These are phyloP conservation scores for Rutstroemia sp. DNA, from an alignment of 2,329 filamentous ascomycete genomes.

Conservation along the genomic window DNA sequence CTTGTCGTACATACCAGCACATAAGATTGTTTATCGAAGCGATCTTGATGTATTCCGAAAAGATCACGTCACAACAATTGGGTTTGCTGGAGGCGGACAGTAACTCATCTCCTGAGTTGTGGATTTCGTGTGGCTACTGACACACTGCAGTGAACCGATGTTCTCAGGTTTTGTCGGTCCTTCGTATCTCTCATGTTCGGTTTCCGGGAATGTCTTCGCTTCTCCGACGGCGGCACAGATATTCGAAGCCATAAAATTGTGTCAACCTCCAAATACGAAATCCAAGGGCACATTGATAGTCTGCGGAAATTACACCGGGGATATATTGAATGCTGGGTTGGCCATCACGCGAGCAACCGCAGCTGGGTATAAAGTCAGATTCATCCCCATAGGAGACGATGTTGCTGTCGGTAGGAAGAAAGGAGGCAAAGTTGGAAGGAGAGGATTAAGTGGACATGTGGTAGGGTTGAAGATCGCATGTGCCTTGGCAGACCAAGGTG, in stretches of 20 bases:
- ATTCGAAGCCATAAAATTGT: conserved; percentile 29
- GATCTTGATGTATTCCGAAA: conserved; percentile 22
- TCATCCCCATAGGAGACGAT: conserved; percentile 28
- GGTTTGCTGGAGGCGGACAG: conserved; percentile 25
- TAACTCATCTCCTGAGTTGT: conserved; percentile 10
- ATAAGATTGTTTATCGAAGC: conserved; percentile 23
- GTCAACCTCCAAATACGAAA: conserved; percentile 10
- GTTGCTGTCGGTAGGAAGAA: conserved; percentile 31
- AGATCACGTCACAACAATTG: conserved; percentile 25
- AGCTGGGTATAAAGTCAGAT: conserved; percentile 20
- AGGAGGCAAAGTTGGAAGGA: conserved; percentile 39
- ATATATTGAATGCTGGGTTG: conserved; percentile 34
- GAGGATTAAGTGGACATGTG: conserved; percentile 43
- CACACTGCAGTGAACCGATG: conserved; percentile 28
- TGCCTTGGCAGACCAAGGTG: conserved; percentile 20
- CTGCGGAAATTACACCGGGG: conserved; percentile 36
- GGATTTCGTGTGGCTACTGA: background rate
- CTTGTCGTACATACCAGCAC: conserved; percentile 18
- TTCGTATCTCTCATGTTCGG: conserved; percentile 33
- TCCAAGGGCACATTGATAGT: conserved; percentile 27
- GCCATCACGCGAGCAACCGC: conserved; percentile 32
- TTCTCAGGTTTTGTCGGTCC: conserved; percentile 36
- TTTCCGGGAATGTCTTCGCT: conserved; percentile 35
- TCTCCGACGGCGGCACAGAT: conserved; percentile 35
- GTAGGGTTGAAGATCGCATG: conserved; percentile 36